Evolutionary conservation across 2,329 filamentous ascomycete species (phyloP).

Genomic region (Stenocarpella maydis): DNA sequence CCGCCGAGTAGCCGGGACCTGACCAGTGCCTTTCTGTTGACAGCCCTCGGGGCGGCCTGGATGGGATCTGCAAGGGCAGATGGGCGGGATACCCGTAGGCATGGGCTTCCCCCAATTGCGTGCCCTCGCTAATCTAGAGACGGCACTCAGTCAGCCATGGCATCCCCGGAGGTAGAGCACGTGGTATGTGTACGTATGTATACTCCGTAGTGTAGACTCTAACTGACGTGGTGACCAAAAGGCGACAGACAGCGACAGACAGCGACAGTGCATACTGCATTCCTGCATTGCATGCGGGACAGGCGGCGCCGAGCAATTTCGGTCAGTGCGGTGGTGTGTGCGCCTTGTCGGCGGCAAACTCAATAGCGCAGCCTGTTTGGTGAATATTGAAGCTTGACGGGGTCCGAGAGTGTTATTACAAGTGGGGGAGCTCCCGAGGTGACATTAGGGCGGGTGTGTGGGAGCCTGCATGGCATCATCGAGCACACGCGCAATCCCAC

Average conservation of each 20-base stretch:
- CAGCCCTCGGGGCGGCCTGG: background rate
- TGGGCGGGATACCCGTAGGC: conserved; percentile 8
- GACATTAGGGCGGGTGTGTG: conserved; percentile 22
- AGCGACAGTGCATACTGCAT: background rate
- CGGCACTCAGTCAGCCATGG: background rate
- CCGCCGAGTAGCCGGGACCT: too few species aligned
- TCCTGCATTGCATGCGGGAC: conserved; percentile 3
- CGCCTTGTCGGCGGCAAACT: conserved; percentile 19
- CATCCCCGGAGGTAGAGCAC: background rate
- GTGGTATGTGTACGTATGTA: too few species aligned
- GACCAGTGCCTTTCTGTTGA: background rate
- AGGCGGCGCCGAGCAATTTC: conserved; percentile 26
- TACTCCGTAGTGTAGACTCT: too few species aligned
- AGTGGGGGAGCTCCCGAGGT: conserved; percentile 18
- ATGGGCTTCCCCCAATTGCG: conserved; percentile 19
- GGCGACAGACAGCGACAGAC: too few species aligned
- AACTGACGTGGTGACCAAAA: too few species aligned
- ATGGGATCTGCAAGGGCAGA: background rate
- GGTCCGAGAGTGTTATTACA: conserved; percentile 22
- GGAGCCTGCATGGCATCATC: conserved; percentile 23
- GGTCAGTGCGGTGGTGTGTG: conserved; percentile 20
- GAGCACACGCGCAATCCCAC: conserved; percentile 19
- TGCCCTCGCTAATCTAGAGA: conserved; percentile 16
- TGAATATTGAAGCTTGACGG: conserved; percentile 27
- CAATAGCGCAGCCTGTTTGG: conserved; percentile 24